Evolutionary conservation across 352 stramenopile genomes (phyloP), one percentile per base, ranked within the genome.

Genomic region (Phytophthora parvispora): DNA sequence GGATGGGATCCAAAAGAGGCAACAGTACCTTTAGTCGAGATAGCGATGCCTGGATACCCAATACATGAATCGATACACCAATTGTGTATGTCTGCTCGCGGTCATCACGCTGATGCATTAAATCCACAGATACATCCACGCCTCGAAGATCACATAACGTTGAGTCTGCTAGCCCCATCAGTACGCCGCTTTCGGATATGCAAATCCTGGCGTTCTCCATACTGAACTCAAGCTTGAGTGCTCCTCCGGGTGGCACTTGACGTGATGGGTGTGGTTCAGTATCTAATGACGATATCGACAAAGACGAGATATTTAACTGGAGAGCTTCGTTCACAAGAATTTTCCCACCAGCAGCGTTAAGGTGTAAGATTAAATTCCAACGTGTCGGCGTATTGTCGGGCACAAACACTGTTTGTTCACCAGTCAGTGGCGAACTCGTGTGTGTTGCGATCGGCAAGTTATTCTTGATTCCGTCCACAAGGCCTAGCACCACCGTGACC

Each of bases 11-110:
- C n/a, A 50, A 31, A 45, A 27, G 20, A 50, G 20, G 12, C 18
- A 47, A 31, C 2, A 38, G 58, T 71, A 84, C 77, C 77, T 81
- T 82, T 34, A 84, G 34, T 34, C 74, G 56, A 48, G 73, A 74
- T 13, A 84, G 31, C 22, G 58, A 71, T 18, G 55, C 40, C 50
- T 78, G 43, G 25, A 84, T 28, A 5, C 25, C 56, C n/a, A 62
- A 59, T 31, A 78, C 24, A n/a, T 55, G 58, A 48, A 77, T 12
- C 47, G 59, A 71, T 16, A 42, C 47, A 43, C 77, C 65, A 27
- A 70, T 31, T 47, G 47, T 48, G 22, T 77, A 78, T 51, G 36
- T 22, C 6, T 75, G 64, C 2, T 32, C 59, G 10, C 38, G 34
- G 29, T 77, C 66, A 15, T 42, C 43, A 59, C 67, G 52, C 20